Evolutionary conservation across 345 rosid species (phyloP).

Genomic region (Crucihimalaya himalaica): DNA sequence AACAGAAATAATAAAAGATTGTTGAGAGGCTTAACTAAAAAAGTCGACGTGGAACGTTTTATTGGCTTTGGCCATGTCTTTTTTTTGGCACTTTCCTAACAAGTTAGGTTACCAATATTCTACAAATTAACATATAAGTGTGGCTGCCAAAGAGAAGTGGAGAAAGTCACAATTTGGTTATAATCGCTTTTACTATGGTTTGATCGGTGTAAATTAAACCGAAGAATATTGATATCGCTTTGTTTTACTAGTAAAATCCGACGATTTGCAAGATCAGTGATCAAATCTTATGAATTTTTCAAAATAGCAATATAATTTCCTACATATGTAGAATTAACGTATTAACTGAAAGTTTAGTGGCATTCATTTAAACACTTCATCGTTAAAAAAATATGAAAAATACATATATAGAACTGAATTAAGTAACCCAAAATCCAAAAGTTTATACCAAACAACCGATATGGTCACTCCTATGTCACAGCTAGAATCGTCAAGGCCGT

Average conservation of each 20-base stretch:
- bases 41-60: slow-evolving; percentile 52
- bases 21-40: slow-evolving; percentile 62
- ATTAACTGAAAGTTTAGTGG: not conserved
- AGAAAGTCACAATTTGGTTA: not conserved
- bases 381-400: not conserved
- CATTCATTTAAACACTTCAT: not conserved
- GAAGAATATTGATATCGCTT: too few species aligned
- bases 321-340: too few species aligned
- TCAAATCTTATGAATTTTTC: too few species aligned
- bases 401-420: too few species aligned
- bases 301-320: too few species aligned
- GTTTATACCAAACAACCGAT: not conserved
- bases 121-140: not conserved
- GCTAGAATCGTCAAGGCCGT: not conserved
- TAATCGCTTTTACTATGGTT: not conserved
- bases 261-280: too few species aligned
- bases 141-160: slow-evolving; percentile 5
- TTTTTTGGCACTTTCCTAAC: slow-evolving; percentile 9
- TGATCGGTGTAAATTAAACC: too few species aligned
- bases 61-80: not conserved
- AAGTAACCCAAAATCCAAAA: too few species aligned
- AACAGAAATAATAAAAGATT: slow-evolving; percentile 52
- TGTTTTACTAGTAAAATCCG: too few species aligned
- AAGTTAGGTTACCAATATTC: slow-evolving; percentile 39
- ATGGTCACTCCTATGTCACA: not conserved